Evolutionary conservation across 2,329 filamentous ascomycete species (phyloP), one percentile per base, ranked within the genome.

Genomic region (Xylaria sp.): DNA sequence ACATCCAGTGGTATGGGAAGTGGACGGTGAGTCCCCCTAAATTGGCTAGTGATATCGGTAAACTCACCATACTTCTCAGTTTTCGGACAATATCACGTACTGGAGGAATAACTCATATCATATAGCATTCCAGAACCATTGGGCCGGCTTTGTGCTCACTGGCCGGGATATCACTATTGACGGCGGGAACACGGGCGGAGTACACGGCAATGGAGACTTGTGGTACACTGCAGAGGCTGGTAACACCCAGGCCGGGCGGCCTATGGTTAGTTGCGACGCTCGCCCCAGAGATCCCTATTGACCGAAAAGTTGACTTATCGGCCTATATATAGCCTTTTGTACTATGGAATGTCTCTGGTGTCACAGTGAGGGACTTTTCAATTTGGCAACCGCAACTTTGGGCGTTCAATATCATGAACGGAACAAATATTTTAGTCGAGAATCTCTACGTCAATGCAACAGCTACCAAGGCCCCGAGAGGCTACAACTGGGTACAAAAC

Each of bases 351-450:
- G 80, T 83, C 2, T 80, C 78, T n/a, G 78, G 85, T 56, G 83
- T 86, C 2, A 74, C 75, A 3, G 82, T 86, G n/a, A 75, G 78
- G 21, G 80, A 84, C 60, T 85, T 87, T 69, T 78, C 75, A 56
- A 75, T 86, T 63, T 77, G 78, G 40, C 77, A 86, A 57, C 80
- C 83, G 2, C 82, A 78, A 11, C 75, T 86, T 1, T 86, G 84
- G 84, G 74, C 75, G 15, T 71, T 85, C 52, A 86, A 86, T 68
- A 83, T 86, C 62, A 86, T 86, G 81, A 86, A 85, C 57, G 83
- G 82, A 1, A 85, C 81, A 0, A 77, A 84, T 53, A 81, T 86
- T 72, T 73, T 72, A 52, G 82, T 86, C 62, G 76, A 82, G 56
- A 80, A 85, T 63, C 82, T 86, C 43, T 75, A 78, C 37, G 74